These are phyloP conservation scores for Corymbia calophylla DNA, from an alignment of 441 rosid genomes.

Conservation along the genomic window DNA sequence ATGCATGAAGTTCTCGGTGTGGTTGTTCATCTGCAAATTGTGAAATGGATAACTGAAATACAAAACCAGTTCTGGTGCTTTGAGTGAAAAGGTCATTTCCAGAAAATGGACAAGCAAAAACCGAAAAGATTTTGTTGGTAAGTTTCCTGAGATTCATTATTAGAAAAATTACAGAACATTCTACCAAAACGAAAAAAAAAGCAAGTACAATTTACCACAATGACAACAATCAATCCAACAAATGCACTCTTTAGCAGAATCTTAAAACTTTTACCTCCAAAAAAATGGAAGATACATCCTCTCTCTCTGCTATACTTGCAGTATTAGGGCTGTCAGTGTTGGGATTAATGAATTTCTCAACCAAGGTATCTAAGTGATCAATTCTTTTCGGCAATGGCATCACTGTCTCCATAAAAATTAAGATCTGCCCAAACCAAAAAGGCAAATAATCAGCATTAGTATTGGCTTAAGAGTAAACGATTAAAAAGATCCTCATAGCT, in stretches of 20 bases:
- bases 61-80: not conserved
- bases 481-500: not conserved
- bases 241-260: not conserved
- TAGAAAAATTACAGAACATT: not conserved
- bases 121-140: not conserved
- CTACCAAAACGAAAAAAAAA: not conserved
- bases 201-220: not conserved
- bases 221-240: not conserved
- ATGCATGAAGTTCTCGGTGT: not conserved
- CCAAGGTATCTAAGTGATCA: constrained; percentile 62
- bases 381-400: constrained; percentile 62
- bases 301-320: constrained; percentile 67
- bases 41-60: not conserved
- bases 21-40: not conserved
- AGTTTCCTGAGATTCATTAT: not conserved
- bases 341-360: constrained; percentile 60
- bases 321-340: constrained; percentile 35
- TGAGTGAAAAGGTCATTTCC: not conserved
- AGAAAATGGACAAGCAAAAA: not conserved
- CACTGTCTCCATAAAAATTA: constrained; percentile 70
- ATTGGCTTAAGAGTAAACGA: not conserved
- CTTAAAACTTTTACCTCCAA: constrained; percentile 52
- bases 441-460: not conserved
- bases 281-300: constrained; percentile 77
- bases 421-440: constrained; percentile 28